These are phyloP conservation scores for Tulasnella sp. DNA, from an alignment of 768 basidiomycete genomes.

Conservation along the genomic window DNA sequence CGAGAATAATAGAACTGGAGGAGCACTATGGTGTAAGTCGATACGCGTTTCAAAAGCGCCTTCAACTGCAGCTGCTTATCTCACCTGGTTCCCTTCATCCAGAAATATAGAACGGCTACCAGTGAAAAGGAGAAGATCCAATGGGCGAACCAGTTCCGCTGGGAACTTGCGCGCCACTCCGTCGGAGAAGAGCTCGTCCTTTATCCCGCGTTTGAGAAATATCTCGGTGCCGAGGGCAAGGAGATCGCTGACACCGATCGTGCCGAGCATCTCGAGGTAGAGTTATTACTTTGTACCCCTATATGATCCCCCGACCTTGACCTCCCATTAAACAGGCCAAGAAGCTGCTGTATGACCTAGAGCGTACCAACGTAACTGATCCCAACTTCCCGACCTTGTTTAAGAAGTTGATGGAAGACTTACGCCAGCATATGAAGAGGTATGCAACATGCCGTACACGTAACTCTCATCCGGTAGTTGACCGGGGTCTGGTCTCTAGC, in stretches of 20 bases:
- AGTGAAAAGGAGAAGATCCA: conserved; percentile 37
- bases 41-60: neutral
- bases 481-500: conserved; percentile 28
- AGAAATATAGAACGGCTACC: conserved; percentile 10
- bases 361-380: conserved; percentile 36
- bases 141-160: conserved; percentile 54
- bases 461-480: neutral
- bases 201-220: conserved; percentile 58
- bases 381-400: conserved; percentile 39
- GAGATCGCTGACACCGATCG: conserved; percentile 54
- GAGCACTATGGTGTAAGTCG: conserved; percentile 18
- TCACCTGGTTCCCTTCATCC: neutral
- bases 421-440: conserved; percentile 40
- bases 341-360: conserved; percentile 46
- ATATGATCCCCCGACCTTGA: neutral
- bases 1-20: conserved; percentile 8
- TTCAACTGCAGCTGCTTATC: neutral
- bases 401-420: conserved; percentile 21
- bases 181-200: conserved; percentile 61
- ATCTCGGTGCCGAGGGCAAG: conserved; percentile 50
- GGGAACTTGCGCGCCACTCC: conserved; percentile 49
- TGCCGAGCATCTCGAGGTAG: conserved; percentile 50
- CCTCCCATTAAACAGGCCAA: conserved; percentile 36
- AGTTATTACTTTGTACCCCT: conserved; percentile 7
- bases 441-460: conserved; percentile 48